A percentile compares a stretch with the other conserved stretches of the same genome.
These are phyloP conservation scores for Priceomyces haplophilus DNA, from an alignment of 805 yeast species.

Conservation along the genomic window DNA sequence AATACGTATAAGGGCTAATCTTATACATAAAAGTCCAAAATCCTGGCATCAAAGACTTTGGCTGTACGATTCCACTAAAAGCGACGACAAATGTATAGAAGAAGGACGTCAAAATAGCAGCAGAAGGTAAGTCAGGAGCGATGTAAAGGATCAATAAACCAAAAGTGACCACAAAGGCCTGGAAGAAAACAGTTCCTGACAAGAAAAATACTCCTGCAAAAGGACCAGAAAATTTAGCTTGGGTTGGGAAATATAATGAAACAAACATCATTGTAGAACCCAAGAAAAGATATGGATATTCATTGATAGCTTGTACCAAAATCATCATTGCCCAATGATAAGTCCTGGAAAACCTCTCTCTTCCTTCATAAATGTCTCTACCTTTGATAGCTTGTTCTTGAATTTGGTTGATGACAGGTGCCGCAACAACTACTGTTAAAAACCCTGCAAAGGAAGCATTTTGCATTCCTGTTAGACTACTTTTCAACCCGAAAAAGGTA, in stretches of 20 bases:
- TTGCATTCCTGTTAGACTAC: constrained; percentile 50
- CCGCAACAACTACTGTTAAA: constrained; percentile 53
- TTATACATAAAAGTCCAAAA: constrained; percentile 87
- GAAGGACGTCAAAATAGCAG: constrained; percentile 56
- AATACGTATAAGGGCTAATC: constrained; percentile 68
- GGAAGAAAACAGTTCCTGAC: constrained; percentile 25
- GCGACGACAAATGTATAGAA: constrained; percentile 56
- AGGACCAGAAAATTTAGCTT: constrained; percentile 41
- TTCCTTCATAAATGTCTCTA: constrained; percentile 63
- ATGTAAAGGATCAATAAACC: constrained; percentile 46
- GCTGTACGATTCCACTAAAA: constrained; percentile 71
- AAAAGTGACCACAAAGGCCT: constrained; percentile 31
- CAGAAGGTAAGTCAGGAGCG: constrained; percentile 65
- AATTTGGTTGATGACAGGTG: constrained; percentile 61
- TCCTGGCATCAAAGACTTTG: constrained; percentile 58
- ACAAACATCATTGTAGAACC: constrained; percentile 32
- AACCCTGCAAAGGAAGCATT: constrained; percentile 60
- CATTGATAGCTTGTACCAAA: constrained; percentile 51
- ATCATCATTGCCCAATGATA: constrained; percentile 67
- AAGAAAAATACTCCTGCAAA: constrained; percentile 36
- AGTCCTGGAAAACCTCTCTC: constrained; percentile 69
- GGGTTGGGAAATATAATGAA: constrained; percentile 50
- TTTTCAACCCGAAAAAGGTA: constrained; percentile 18
- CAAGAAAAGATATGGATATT: constrained; percentile 52
- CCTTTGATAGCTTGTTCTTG: constrained; percentile 56